Evolutionary conservation across 257 asterid species (phyloP).

Genomic region (Lantana camara): DNA sequence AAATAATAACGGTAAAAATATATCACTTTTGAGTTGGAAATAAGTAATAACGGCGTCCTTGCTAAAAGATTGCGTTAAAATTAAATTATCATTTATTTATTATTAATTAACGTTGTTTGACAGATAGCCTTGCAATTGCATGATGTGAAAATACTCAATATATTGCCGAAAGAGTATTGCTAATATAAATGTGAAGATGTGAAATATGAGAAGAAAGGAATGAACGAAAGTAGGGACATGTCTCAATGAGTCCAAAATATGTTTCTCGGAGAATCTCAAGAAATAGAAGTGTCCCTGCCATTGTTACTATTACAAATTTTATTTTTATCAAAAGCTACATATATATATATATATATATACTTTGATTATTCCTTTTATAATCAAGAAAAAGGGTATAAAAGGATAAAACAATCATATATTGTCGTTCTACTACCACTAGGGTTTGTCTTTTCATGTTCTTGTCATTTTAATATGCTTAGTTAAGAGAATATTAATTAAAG

Average conservation of each 20-base stretch:
- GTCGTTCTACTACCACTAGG: constrained; percentile 26
- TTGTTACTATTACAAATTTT: no score
- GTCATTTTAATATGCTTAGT: not conserved
- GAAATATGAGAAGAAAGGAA: constrained; percentile 42
- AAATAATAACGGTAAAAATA: constrained; percentile 2
- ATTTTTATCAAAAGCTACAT: no score
- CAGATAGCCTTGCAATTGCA: no score
- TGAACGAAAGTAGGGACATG: constrained; percentile 46
- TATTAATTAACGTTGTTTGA: no score
- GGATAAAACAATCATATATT: constrained; percentile 30
- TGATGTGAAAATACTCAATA: not conserved
- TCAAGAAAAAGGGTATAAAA: not conserved
- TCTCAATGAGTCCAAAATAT: constrained; percentile 45
- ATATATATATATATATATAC: no score
- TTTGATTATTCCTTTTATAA: constrained; percentile 11
- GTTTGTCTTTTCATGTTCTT: constrained; percentile 32
- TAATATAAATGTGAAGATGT: constrained; percentile 16
- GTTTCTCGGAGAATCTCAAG: constrained; percentile 43
- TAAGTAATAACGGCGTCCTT: no score
- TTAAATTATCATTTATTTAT: not conserved
- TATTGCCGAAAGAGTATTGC: not conserved
- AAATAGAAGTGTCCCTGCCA: constrained; percentile 50
- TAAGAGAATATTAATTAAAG: not conserved
- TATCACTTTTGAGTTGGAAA: not conserved
- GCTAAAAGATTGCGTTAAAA: not conserved